Evolutionary conservation across 2,329 filamentous ascomycete species (phyloP), one percentile per base, ranked within the genome.

Genomic region (Leptographium flavum): DNA sequence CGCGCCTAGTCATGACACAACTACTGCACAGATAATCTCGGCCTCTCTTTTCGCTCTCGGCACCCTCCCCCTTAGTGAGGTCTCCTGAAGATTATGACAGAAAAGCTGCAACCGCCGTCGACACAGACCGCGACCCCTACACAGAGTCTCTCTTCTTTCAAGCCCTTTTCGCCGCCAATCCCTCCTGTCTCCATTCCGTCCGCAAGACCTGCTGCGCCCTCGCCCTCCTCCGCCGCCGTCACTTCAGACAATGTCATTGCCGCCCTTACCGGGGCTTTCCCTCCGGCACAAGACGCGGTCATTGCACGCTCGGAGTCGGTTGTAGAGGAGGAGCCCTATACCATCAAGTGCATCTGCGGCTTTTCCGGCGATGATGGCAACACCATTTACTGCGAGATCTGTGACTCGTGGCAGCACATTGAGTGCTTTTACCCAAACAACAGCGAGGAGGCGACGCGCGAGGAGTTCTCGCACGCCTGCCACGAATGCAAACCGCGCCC

Each of bases 341-440:
- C 86, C 48, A 95, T 96, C 69, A 94, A 93, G 71, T 98, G 92
- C 74, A 94, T 96, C 56, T 98, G 92, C 67, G 80, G 80, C 61
- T 95, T 83, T 64, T 70, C 79, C 61, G 87, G 94, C 68, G 92
- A 98, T 71, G 92, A 98, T 70, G 92, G 92, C 64, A 90, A 86
- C 64, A 98, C 92, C 49, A 93, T 98, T 50, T 87, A 88, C 64
- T 98, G 92, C 71, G 92, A 96, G 61, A 77, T 73, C 48, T 98
- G 92, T 71, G 85, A 94, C 60, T 92, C 87, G 42, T 98, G 92
- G 92, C 92, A 98, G 65, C 92, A 98, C 64, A 94, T 94, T 56
- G 81, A 87, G 60, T 98, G 92, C 66, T 96, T 94, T 66, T 96
- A 96, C 61, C 76, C 76, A 21, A 63, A 76, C 52, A 84, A 86